Base-by-base conservation (phyloP, 371 early-diverging fungal genomes). In the Zopfochytrium polystomum region DNA sequence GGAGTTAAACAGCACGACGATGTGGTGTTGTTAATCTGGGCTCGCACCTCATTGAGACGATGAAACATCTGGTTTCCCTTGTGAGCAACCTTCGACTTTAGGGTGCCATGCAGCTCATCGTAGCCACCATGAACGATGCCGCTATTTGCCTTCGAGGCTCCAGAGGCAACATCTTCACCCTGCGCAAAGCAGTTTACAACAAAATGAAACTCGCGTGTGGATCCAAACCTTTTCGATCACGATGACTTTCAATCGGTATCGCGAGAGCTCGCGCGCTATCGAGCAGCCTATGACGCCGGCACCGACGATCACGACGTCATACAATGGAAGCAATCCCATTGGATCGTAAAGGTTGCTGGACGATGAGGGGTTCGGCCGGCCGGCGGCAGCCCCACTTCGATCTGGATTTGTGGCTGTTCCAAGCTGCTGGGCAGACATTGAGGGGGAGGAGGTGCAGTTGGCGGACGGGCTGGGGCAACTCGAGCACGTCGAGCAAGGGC, bases 111-210 rank as follows among this genome's bases (percentile, higher is more conserved):
- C 9, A 35, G 29, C 38, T 76, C 76, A 45, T 76, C 76, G 60
- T 68, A 76, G 29, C 76, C 76, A 29, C 70, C 72, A 45, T 75
- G 76, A 1, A 75, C 68, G 48, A 74, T 71, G 1, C 76, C 76
- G 34, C 58, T 58, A 57, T 76, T 76, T 6, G 76, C 70, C 55
- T 76, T 76, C 1, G 71, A 68, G 15, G 76, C 76, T 4, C 70
- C 62, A 31, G 49, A 44, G 2, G 60, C 55, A 33, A 66, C 58
- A 43, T 66, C 66, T 22, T 45, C 5, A 4, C 26, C 15, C 43
- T 46, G 5, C 13, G 26, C 61, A 34, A 47, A 3, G n/a, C 15
- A 25, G 38, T 61, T n/a, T 25, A 1, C 26, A 9, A 38, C 25
- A 18, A 48, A 20, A n/a, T 1, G 23, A 30, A 35, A 65, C 74